Percentiles rank a stretch among this genome's conserved stretches.
phyloP scores from a whole-genome alignment of 768 basidiomycete species.

The Filobasidium floriforme region DNA sequence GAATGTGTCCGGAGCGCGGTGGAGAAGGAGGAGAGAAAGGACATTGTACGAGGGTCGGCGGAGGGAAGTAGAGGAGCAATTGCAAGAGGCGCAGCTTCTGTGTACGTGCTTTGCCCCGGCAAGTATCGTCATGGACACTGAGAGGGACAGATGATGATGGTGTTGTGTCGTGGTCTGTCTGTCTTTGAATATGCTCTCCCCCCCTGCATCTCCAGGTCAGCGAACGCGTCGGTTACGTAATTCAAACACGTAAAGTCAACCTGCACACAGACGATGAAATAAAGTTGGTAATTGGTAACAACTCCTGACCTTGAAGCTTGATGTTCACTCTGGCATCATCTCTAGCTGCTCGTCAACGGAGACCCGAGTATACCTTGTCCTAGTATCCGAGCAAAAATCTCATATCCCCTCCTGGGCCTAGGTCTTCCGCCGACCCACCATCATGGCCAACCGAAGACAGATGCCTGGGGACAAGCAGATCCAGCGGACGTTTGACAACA shows the following conservation, averaged over 20 bases:
- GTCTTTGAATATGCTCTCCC: not conserved
- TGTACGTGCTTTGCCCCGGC: no score
- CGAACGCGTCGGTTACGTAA: not conserved
- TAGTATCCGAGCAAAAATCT: no score
- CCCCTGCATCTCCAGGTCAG: not conserved
- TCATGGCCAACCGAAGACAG: not conserved
- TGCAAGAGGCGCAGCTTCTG: no score
- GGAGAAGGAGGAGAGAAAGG: slow-evolving; percentile 38
- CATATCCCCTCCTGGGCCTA: not conserved
- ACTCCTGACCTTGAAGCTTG: no score
- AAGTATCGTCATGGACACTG: no score
- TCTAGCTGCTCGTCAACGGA: no score
- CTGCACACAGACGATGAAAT: no score
- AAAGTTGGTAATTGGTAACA: no score
- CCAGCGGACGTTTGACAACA: not conserved
- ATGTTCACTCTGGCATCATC: no score
- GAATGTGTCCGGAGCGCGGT: slow-evolving; percentile 42
- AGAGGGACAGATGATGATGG: no score
- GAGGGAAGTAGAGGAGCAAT: not conserved
- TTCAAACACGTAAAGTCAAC: no score
- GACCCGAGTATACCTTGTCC: no score
- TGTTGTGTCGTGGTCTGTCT: not conserved
- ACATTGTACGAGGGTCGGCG: slow-evolving; percentile 19
- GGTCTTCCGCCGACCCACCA: not conserved
- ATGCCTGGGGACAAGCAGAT: not conserved